Base-by-base conservation (phyloP, 371 early-diverging fungal genomes). In the Circinella minor region DNA sequence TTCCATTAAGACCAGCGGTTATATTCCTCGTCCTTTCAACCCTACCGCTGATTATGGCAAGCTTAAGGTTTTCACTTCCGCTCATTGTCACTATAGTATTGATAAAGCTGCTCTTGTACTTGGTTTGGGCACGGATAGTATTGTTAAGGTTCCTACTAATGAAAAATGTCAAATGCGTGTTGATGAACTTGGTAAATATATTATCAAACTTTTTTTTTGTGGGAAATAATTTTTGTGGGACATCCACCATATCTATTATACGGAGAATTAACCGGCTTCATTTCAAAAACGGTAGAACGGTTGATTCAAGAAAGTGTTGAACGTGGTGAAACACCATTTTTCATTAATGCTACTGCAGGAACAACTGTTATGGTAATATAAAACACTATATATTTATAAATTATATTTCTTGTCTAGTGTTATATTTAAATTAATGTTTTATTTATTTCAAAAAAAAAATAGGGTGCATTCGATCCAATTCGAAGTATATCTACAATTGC, bases 331-430 rank as follows among this genome's bases (percentile, higher is more conserved):
- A 82, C 83, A 10, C 95, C 95, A 15, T 95, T 94, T 71, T 94
- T 94, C 71, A 88, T 96, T 71, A 93, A 93, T 74, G 90, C 90
- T 9, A 96, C 95, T 1, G 91, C 94, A 18, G 96, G 95, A 36
- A 95, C 96, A 0, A 96, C 95, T 4, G 95, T 96, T 2, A 75
- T 95, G 73, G 86, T 86, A 76, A 70, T 27, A 27, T 27, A 27
- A 27, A 2, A 27, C 27, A 27, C 27, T 27, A 1, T 27, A 27
- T 27, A 27, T 27, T 27, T 27, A 27, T 27, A 27, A 27, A 27
- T 27, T 27, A 0, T 27, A 27, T 27, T 27, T 27, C 27, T 27
- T 27, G 27, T 27, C 27, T 27, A 27, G 49, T 9, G 47, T 9
- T 55, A 27, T 38, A 7, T n/a, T 18, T 62, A 48, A 27, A 27